Evolutionary conservation across 805 yeast species (phyloP), one percentile per base, ranked within the genome.

Genomic region (Candida sakaeoensis): DNA sequence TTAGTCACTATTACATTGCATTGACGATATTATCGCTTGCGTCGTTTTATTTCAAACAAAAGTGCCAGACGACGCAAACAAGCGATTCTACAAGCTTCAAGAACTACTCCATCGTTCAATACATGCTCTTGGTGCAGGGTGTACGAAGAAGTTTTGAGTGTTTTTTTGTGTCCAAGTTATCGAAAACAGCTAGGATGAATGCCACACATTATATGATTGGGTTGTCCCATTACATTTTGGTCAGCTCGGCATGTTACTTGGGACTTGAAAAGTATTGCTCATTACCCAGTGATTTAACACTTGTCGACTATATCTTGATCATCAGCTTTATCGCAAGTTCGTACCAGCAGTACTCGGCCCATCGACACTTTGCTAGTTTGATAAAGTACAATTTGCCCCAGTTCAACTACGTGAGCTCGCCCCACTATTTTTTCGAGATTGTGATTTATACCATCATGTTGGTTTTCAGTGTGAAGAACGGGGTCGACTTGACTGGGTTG

Each of bases 361-460:
- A 82, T 51, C 35, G 24, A 5, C 66, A 74, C 39, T 58, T 82
- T 28, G 63, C 85, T 0, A 36, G 48, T 3, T 54, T 82, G 33
- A 58, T 56, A 15, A 82, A 82, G 53, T 82, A 82, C 54, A 66
- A 77, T 1, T 50, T 70, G 18, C 93, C 95, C 2, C 55, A 51
- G 2, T 55, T 60, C 25, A 70, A 57, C 31, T 55, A 55, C n/a
- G 65, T 74, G 2, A 64, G 78, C 13, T 76, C 82, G 48, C 83
- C 91, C 0, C 95, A 85, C 56, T 85, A 84, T 49, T 61, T 79
- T 14, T 82, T 82, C 54, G 95, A 85, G 52, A 61, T 80, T 5
- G 19, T 72, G 25, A 70, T 85, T 2, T 85, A 85, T 49, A 33
- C 63, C 0, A 52, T 72, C 1, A 48, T 67, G n/a, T 47, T 55